Percentiles rank a stretch among this genome's conserved stretches.
Conservation (phyloP, 371 early-diverging fungal species). For the Lichtheimia ornata region DNA sequence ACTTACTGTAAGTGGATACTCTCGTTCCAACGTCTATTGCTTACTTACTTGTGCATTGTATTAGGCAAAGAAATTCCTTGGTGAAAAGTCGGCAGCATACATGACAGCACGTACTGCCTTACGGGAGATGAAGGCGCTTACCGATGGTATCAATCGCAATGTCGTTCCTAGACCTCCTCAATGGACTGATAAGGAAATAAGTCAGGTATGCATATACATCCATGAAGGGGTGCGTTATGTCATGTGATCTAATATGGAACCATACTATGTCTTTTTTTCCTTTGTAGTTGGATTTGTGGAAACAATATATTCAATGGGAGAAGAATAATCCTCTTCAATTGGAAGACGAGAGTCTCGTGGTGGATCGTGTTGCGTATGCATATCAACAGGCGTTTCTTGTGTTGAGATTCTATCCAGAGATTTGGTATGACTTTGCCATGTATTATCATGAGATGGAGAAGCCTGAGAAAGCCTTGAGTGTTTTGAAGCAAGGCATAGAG, state of each 20-base stretch:
- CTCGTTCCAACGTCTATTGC: not conserved
- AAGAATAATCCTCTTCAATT: conserved; percentile 82
- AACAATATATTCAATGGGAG: conserved; percentile 90
- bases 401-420: conserved; percentile 86
- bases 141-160: conserved; percentile 70
- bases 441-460: conserved; percentile 73
- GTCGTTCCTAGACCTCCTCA: conserved; percentile 79
- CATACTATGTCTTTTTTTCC: not conserved
- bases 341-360: conserved; percentile 60
- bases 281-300: conserved; percentile 73
- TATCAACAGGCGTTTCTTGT: conserved; percentile 86
- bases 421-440: conserved; percentile 75
- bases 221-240: too few species aligned
- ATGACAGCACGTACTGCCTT: conserved; percentile 91
- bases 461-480: conserved; percentile 71
- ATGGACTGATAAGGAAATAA: conserved; percentile 77
- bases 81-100: conserved; percentile 83
- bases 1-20: conserved; percentile 59
- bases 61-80: conserved; percentile 85
- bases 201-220: conserved; percentile 46
- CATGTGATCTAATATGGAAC: too few species aligned
- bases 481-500: conserved; percentile 73
- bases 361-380: conserved; percentile 78
- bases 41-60: not conserved
- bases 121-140: conserved; percentile 75